These are phyloP conservation scores for Cicer bijugum DNA, from an alignment of 306 rosid genomes.

Conservation along the genomic window DNA sequence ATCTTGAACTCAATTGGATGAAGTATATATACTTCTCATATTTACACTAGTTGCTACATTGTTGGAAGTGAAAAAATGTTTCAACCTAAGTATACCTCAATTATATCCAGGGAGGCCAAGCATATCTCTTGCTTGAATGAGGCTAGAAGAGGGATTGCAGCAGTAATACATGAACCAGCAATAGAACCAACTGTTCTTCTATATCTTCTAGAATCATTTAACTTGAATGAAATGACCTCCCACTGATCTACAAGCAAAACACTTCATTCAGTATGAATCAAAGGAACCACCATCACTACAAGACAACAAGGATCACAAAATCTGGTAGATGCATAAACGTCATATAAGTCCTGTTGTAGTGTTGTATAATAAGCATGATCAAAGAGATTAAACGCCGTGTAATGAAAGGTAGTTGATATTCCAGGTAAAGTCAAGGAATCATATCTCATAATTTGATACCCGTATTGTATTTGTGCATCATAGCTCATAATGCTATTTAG, in stretches of 20 bases:
- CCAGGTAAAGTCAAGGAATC: no score
- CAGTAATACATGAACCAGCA: conserved; percentile 76
- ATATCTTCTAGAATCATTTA: conserved; percentile 84
- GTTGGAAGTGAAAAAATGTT: conserved; percentile 34
- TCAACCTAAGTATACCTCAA: conserved; percentile 67
- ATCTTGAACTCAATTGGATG: conserved; percentile 18
- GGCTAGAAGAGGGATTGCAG: conserved; percentile 81
- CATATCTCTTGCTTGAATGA: conserved; percentile 70
- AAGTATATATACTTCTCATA: neutral
- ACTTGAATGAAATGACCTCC: conserved; percentile 71
- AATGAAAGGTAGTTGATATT: neutral
- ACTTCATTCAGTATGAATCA: conserved; percentile 36
- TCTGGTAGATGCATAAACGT: conserved; percentile 17
- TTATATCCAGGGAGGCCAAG: conserved; percentile 76
- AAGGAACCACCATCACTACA: conserved; percentile 29
- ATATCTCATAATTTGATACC: no score
- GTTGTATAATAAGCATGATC: conserved; percentile 10
- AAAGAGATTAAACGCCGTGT: neutral
- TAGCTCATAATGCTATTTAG: no score
- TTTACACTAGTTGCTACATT: conserved; percentile 27
- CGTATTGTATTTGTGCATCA: no score
- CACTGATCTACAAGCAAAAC: conserved; percentile 65
- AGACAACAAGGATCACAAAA: conserved; percentile 15
- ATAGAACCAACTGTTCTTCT: conserved; percentile 83
- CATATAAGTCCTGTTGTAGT: conserved; percentile 26